A percentile compares a stretch with the other conserved stretches of the same genome.
phyloP scores from a whole-genome alignment of 345 rosid species.

The Heritiera fomes region DNA sequence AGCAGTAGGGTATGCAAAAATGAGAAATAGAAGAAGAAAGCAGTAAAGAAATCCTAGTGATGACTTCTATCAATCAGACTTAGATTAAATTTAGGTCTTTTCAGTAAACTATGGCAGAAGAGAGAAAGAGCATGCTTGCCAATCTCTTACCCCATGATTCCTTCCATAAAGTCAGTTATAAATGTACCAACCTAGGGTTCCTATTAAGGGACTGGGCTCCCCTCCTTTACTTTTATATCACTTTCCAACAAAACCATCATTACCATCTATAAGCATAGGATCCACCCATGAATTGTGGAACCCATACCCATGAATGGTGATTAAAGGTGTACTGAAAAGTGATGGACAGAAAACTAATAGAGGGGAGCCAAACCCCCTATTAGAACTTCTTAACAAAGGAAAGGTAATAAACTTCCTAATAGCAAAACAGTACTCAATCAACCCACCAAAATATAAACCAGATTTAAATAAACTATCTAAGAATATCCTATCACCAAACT shows the following conservation, averaged over 20 bases:
- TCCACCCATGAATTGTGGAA: neutral
- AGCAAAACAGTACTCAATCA: neutral
- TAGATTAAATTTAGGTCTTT: neutral
- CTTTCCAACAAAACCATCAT: neutral
- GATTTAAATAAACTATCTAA: neutral
- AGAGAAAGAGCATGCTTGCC: neutral
- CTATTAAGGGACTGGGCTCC: neutral
- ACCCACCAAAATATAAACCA: neutral
- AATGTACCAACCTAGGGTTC: neutral
- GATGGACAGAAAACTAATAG: neutral
- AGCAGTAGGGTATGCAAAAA: neutral
- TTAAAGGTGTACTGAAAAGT: no score
- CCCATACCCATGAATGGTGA: neutral
- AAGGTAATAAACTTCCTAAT: neutral
- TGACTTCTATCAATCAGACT: neutral
- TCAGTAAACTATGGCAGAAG: neutral
- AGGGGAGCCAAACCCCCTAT: neutral
- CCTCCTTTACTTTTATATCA: neutral
- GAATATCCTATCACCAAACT: conserved; percentile 3
- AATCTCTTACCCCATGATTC: neutral
- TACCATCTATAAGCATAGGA: neutral
- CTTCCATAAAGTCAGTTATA: neutral
- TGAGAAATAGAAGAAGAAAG: neutral
- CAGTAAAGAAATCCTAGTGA: neutral
- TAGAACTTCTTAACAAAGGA: neutral